Base-by-base conservation (phyloP, 163 green algal species). In the Smithsoniella earleae region DNA sequence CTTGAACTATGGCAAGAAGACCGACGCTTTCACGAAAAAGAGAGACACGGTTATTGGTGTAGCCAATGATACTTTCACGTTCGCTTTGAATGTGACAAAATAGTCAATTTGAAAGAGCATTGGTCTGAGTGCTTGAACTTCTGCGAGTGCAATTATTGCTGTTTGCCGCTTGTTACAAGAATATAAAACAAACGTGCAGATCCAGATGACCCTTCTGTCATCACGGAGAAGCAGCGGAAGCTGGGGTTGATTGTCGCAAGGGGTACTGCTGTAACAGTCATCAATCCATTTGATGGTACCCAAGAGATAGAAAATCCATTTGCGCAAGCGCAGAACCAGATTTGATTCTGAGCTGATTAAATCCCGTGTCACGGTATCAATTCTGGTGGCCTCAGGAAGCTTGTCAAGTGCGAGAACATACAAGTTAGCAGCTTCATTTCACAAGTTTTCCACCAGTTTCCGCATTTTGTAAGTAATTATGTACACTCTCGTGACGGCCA, bases 191-290 rank as follows among this genome's bases (percentile, higher is more conserved):
- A n/a, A n/a, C 6, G 16, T 82, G 79, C 85, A 97, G 93, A 98
- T 78, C 84, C 88, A 5, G 89, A 97, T 5, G 93, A 98, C 73
- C 87, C 86, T 1, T 77, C 93, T 72, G 86, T 82, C 13, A 81
- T 96, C 0, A 95, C 91, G 1, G 88, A 96, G 28, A 66, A 96
- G 27, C 96, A 85, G 18, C 76, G 93, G 5, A 75, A 45, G 0
- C 80, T 98, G 31, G 93, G 93, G 0, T 82, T 98, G 25, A 80
- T 96, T 3, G 89, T 95, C 18, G 58, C 58, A 13, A 5, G 58
- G 3, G 58, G 58, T 3, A 69, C 58, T 20, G 58, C 58, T 10
- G 58, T 69, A 4, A 69, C 58, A 40, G 58, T 69, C 16, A 69
- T 69, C 25, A 69, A 69, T 33, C 58, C 58, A 1, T 69, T 30